These are phyloP conservation scores for Pneumocystis wakefieldiae DNA, from an alignment of 1,139 yeast species.

Conservation along the genomic window DNA sequence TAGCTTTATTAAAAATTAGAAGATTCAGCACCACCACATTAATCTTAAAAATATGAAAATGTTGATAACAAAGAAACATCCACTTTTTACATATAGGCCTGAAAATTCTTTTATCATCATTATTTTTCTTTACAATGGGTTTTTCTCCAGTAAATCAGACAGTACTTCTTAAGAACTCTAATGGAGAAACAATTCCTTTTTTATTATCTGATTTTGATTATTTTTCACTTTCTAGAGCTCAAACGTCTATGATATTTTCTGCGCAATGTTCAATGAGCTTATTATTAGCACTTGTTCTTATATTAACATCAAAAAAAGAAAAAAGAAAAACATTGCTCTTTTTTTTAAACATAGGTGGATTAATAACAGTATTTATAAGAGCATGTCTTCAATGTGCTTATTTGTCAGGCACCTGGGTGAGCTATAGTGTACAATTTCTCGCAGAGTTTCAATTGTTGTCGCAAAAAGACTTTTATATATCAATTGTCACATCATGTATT, in stretches of 20 bases:
- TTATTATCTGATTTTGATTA: neutral
- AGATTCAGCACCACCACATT: neutral
- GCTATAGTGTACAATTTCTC: slow-evolving; percentile 39
- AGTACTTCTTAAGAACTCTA: neutral
- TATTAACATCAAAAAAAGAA: slow-evolving; percentile 18
- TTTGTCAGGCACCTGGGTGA: slow-evolving; percentile 26
- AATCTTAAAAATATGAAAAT: neutral
- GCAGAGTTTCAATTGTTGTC: slow-evolving; percentile 27
- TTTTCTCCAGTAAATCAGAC: neutral
- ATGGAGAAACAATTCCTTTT: neutral
- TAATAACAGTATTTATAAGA: neutral
- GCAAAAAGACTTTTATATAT: slow-evolving; percentile 27
- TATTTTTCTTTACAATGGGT: neutral
- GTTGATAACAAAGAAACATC: neutral
- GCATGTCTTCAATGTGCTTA: neutral
- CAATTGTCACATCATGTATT: slow-evolving; percentile 46
- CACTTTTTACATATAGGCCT: neutral
- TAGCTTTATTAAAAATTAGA: neutral
- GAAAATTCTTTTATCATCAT: neutral
- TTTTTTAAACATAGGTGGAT: slow-evolving; percentile 38
- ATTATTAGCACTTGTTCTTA: slow-evolving; percentile 13
- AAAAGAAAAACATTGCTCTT: slow-evolving; percentile 53
- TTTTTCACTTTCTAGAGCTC: neutral
- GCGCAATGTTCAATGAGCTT: slow-evolving; percentile 16
- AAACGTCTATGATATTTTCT: slow-evolving; percentile 7